Percentiles rank a stretch among this genome's conserved stretches.
Conservation (phyloP, 768 basidiomycete species). For the Amanita subjunquillea region DNA sequence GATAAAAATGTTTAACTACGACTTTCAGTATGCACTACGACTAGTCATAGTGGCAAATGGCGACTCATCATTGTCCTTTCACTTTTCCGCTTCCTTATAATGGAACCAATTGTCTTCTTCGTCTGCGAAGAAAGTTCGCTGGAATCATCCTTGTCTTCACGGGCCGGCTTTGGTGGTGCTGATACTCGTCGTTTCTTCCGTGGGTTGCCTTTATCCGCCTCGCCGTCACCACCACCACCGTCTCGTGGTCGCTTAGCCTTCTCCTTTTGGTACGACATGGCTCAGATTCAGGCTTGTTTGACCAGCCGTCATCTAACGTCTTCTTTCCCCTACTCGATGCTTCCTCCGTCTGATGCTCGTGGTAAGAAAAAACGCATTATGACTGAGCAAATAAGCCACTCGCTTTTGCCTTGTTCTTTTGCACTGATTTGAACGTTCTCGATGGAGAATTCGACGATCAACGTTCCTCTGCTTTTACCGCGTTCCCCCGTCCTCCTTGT, state of each 20-base stretch:
- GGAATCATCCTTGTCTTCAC: no score
- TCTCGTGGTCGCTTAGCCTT: not conserved
- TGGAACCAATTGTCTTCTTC: no score
- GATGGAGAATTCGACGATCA: conserved; percentile 94
- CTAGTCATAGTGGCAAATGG: no score
- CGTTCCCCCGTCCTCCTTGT: conserved; percentile 43
- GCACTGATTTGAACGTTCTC: conserved; percentile 80
- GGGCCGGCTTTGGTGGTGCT: no score
- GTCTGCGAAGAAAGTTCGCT: no score
- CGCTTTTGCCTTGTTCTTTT: conserved; percentile 26
- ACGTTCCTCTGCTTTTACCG: conserved; percentile 30
- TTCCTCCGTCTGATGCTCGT: not conserved
- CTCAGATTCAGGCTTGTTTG: not conserved
- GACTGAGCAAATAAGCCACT: no score
- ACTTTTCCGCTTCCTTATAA: no score
- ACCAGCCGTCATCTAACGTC: not conserved
- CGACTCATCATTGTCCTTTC: no score
- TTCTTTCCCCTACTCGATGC: not conserved
- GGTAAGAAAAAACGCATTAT: not conserved
- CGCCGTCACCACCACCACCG: not conserved
- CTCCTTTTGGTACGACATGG: not conserved
- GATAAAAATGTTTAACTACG: no score
- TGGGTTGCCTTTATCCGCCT: not conserved
- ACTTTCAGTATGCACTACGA: no score
- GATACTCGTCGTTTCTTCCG: not conserved